Percentiles rank a stretch among this genome's conserved stretches.
phyloP scores from a whole-genome alignment of 441 rosid species.

The Geranium incanum region DNA sequence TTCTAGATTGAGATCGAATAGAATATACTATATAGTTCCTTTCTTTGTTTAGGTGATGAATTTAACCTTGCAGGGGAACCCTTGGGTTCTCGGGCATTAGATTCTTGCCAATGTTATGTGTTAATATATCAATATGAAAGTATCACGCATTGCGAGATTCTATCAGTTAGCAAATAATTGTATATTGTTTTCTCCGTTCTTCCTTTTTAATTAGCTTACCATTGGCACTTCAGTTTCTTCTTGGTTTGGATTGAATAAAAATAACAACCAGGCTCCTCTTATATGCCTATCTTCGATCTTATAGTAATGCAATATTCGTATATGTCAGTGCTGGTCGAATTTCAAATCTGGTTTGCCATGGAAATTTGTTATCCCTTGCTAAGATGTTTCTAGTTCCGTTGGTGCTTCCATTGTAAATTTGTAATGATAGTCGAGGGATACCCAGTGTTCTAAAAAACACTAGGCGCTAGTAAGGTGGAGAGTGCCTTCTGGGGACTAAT shows the following conservation, averaged over 20 bases:
- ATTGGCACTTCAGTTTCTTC: neutral
- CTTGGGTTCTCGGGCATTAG: conserved; percentile 14
- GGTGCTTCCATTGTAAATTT: neutral
- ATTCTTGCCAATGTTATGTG: conserved; percentile 10
- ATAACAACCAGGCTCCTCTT: neutral
- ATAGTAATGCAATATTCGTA: neutral
- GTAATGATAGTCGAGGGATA: neutral
- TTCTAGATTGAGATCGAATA: neutral
- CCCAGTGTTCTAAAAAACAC: neutral
- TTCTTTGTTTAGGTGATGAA: too few relatives aligned
- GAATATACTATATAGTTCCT: too few relatives aligned
- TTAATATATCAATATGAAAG: neutral
- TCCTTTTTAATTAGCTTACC: neutral
- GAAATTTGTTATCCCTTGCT: neutral
- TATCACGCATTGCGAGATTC: neutral
- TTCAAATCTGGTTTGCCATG: neutral
- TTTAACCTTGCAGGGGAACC: conserved; percentile 7
- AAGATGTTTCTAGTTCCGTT: neutral
- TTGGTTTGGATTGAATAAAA: neutral
- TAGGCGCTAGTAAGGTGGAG: too few relatives aligned
- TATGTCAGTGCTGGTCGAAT: neutral
- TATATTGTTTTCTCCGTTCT: neutral
- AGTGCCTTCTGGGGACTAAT: too few relatives aligned
- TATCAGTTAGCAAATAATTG: neutral
- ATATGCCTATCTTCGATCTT: neutral